Evolutionary conservation across 768 basidiomycete genomes (phyloP), one percentile per base, ranked within the genome.

Genomic region (Podaxis pistillaris): DNA sequence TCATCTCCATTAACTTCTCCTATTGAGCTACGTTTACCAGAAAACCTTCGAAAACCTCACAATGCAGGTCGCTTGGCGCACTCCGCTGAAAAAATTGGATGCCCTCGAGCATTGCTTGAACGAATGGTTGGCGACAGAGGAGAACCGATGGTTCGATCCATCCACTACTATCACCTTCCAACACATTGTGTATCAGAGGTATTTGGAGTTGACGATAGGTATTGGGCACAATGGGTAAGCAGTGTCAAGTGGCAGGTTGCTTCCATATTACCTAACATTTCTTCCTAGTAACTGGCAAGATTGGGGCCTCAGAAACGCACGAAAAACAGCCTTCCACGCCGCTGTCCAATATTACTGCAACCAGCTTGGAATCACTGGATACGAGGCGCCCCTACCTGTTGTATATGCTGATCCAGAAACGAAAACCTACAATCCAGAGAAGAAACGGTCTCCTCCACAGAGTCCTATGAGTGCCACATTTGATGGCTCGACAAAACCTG

Each of bases 271-370:
- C 28, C 22, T 55, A 36, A 56, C 37, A 36, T 41, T 40, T 28
- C 22, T 59, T 17, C 36, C 17, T 46, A 75, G 71, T 2, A 77
- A 74, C 55, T 74, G 71, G 73, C 71, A 71, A 69, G 83, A 74
- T 71, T 93, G 90, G 90, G 82, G 83, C 26, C 74, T 87, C 28
- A 82, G 81, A 19, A 78, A 76, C 64, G 73, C 81, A 11, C 83
- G 90, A 52, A 86, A 83, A 69, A 93, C 91, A 0, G 88, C 90
- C 2, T 93, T 93, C 78, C 85, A 91, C 69, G 89, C 89, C 8
- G 91, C 91, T 1, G 86, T 86, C 22, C 85, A 90, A 67, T 82
- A 86, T 67, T 92, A 87, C 71, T 89, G 83, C 68, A 83, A 79
- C 58, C 83, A 90, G 69, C 82, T 92, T 8, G 87, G 83, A 37